Conservation (phyloP, 2,329 filamentous ascomycete genomes). For the Zymoseptoria tritici region DNA sequence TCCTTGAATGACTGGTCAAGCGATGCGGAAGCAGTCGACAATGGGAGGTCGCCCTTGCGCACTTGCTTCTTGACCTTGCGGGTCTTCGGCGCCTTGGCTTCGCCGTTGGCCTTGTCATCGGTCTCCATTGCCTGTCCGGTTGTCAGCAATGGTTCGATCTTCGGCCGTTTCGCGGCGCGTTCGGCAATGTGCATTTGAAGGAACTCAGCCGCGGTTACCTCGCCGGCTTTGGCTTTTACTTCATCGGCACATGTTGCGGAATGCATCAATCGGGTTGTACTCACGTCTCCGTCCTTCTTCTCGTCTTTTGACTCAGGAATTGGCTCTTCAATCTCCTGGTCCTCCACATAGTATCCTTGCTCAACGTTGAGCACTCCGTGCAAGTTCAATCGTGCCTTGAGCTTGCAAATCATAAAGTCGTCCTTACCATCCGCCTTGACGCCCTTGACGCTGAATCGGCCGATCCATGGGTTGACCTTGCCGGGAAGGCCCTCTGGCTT, state of each 20-base stretch:
- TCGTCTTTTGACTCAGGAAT: constrained; percentile 60
- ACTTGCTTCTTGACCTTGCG: constrained; percentile 99
- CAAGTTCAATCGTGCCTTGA: constrained; percentile 93
- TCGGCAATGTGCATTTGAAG: constrained; percentile 9
- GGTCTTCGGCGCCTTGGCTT: constrained; percentile 52
- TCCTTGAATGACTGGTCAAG: constrained; percentile 64
- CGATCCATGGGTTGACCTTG: constrained; percentile 90
- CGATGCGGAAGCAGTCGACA: constrained; percentile 73
- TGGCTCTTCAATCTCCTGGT: constrained; percentile 93
- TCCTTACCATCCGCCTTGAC: constrained; percentile 90
- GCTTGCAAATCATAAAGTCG: constrained; percentile 99
- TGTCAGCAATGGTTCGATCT: constrained; percentile 26
- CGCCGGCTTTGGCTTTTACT: constrained; percentile 13
- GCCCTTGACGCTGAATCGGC: constrained; percentile 94
- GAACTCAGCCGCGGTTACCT: constrained; percentile 9
- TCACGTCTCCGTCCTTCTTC: constrained; percentile 63
- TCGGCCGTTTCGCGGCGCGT: constrained; percentile 21
- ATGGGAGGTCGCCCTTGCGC: constrained; percentile 88
- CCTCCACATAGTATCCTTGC: constrained; percentile 95
- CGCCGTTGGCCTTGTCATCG: constrained; percentile 59
- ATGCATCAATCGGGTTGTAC: constrained; percentile 33
- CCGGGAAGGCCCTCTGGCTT: constrained; percentile 81
- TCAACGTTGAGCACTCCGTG: constrained; percentile 96
- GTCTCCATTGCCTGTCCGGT: constrained; percentile 71
- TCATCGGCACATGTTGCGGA: constrained; percentile 19